phyloP scores from a whole-genome alignment of 352 stramenopile genomes.

The Globisporangium viniferum region DNA sequence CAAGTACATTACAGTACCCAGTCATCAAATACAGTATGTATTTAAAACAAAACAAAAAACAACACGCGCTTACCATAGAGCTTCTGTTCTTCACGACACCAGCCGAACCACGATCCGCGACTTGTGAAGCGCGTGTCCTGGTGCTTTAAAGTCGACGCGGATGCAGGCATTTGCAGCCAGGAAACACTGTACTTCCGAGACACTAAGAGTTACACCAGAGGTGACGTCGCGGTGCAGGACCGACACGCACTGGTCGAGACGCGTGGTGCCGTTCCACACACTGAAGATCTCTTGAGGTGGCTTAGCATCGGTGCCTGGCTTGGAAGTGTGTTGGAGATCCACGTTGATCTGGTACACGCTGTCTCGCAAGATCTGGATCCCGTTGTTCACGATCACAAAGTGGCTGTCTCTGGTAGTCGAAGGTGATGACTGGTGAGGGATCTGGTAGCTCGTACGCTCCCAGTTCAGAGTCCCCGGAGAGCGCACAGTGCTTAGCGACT shows the following conservation, averaged over 20 bases:
- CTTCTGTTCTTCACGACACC: background rate
- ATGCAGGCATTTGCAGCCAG: conserved; percentile 24
- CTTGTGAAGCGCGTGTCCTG: conserved; percentile 17
- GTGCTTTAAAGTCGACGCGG: conserved; percentile 27
- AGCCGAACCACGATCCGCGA: conserved; percentile 12
- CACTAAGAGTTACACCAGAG: conserved; percentile 19
- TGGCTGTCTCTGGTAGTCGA: conserved; percentile 15
- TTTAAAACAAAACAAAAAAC: background rate
- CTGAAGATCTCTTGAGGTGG: conserved; percentile 21
- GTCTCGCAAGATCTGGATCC: conserved; percentile 21
- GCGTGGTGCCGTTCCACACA: conserved; percentile 33
- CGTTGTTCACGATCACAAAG: conserved; percentile 31
- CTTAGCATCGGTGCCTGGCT: conserved; percentile 3
- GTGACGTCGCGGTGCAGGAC: conserved; percentile 13
- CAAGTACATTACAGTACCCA: background rate
- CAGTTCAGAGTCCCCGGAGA: conserved; percentile 28
- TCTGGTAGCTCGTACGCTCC: conserved; percentile 12
- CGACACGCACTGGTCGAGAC: conserved; percentile 28
- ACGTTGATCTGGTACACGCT: conserved; percentile 34
- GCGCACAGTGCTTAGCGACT: conserved; percentile 7
- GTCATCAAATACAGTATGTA: background rate
- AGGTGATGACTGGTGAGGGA: background rate
- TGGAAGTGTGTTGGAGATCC: conserved; percentile 24
- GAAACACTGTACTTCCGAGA: conserved; percentile 23
- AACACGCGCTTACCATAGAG: background rate